These are phyloP conservation scores for Dactylella cylindrospora DNA, from an alignment of 2,329 filamentous ascomycete genomes.

Conservation along the genomic window DNA sequence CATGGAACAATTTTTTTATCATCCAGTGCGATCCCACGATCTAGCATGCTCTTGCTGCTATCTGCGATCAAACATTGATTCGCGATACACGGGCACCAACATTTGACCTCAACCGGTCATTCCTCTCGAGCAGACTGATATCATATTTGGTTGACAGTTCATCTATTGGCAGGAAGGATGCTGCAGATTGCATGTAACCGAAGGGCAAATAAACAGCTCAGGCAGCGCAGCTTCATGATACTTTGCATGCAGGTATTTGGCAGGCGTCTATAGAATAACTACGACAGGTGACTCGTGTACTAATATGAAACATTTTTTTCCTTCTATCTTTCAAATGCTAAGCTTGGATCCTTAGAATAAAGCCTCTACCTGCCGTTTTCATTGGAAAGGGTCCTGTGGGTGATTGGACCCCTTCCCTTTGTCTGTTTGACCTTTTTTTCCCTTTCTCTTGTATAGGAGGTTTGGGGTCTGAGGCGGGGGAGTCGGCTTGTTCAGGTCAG, in stretches of 20 bases:
- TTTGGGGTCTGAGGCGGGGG: conserved; percentile 17
- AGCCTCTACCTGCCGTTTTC: too few relatives aligned
- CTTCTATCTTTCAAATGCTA: conserved; percentile 12
- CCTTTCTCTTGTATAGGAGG: conserved; percentile 1
- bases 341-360: conserved; percentile 6
- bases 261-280: conserved; percentile 9
- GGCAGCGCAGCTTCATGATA: conserved; percentile 34
- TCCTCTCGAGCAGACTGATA: background rate
- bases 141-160: conserved; percentile 1
- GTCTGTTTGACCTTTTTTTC: background rate
- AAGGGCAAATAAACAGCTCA: too few relatives aligned
- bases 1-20: too few relatives aligned
- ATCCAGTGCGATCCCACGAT: too few relatives aligned
- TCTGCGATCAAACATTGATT: conserved; percentile 2
- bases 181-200: background rate
- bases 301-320: conserved; percentile 30
- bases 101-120: too few relatives aligned
- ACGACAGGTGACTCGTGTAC: conserved; percentile 27
- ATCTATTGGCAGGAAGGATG: too few relatives aligned
- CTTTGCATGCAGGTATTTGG: conserved; percentile 29
- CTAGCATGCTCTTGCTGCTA: too few relatives aligned
- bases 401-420: background rate
- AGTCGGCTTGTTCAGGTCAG: conserved; percentile 17
- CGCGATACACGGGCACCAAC: background rate
- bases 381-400: too few relatives aligned